Evolutionary conservation across 805 yeast species (phyloP), one percentile per base, ranked within the genome.

Genomic region (Kodamaea kakaduensis): DNA sequence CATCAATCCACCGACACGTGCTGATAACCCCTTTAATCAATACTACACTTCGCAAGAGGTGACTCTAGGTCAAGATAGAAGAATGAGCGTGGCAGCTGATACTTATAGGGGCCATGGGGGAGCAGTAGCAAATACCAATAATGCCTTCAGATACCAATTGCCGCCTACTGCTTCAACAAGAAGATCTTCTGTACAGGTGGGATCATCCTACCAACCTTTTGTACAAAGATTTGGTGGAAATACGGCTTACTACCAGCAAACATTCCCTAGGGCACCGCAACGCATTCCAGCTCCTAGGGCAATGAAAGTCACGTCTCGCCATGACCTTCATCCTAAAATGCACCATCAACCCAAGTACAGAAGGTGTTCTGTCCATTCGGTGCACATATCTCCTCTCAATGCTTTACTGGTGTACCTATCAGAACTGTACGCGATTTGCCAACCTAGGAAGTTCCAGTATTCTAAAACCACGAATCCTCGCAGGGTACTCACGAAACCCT

Each of bases 401-500:
- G 95, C 95, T 0, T 64, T 90, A 40, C 84, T 96, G 0, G 73
- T 80, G 3, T 77, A 84, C 31, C 63, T 93, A 33, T 73, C 90
- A 2, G 77, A 88, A 14, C 82, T 96, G 0, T 93, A 84, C 57
- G 68, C 84, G 7, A 73, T 90, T 37, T 90, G 97, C 60, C 84
- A 87, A 41, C 86, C 97, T 0, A 57, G 62, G 25, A 65, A 62
- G 48, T 93, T 87, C 60, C 79, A 80, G 43, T 93, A 93, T 58
- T 81, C 82, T 45, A 76, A 86, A 12, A 73, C 87, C 3, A 79
- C 86, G 40, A 93, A 93, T 54, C 99, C 98, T 3, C 78, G 86
- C 42, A 67, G 98, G 37, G 96, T 88, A 3, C 65, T 93, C 27
- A 94, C 98, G 0, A 90, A 93, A 55, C 97, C 97, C 3, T 77